Evolutionary conservation across 2,329 filamentous ascomycete species (phyloP).

Genomic region (Cadophora sp.): DNA sequence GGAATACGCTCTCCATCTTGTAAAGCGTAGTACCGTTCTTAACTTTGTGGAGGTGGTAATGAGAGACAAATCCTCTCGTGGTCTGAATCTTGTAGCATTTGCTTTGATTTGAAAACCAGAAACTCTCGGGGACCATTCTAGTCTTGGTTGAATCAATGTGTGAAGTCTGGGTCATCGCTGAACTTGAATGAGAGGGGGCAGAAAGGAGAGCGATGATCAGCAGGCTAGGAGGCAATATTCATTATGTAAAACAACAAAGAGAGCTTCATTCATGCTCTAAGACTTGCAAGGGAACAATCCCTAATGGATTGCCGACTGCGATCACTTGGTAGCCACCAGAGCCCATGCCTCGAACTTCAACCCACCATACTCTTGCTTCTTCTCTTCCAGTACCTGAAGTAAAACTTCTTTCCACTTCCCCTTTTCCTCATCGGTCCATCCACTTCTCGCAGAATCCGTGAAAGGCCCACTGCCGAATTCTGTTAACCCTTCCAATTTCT

Average conservation of each 20-base stretch:
- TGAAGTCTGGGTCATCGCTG: not conserved
- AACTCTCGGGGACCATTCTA: too few species aligned
- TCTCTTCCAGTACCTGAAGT: not conserved
- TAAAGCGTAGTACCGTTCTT: too few species aligned
- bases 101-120: too few species aligned
- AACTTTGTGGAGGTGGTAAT: too few species aligned
- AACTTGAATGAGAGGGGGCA: too few species aligned
- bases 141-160: too few species aligned
- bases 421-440: constrained; percentile 12
- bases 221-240: not conserved
- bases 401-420: not conserved
- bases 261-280: not conserved
- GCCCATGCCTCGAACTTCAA: constrained; percentile 12
- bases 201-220: not conserved
- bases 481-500: constrained; percentile 42
- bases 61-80: too few species aligned
- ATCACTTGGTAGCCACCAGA: constrained; percentile 2
- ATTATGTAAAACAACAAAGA: too few species aligned
- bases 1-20: not conserved
- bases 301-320: not conserved
- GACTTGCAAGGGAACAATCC: not conserved
- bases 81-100: too few species aligned
- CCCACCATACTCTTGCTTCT: not conserved
- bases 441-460: constrained; percentile 42
- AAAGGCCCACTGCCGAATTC: constrained; percentile 42